Base-by-base conservation (phyloP, 2,329 filamentous ascomycete genomes). In the Penicillium sp. region DNA sequence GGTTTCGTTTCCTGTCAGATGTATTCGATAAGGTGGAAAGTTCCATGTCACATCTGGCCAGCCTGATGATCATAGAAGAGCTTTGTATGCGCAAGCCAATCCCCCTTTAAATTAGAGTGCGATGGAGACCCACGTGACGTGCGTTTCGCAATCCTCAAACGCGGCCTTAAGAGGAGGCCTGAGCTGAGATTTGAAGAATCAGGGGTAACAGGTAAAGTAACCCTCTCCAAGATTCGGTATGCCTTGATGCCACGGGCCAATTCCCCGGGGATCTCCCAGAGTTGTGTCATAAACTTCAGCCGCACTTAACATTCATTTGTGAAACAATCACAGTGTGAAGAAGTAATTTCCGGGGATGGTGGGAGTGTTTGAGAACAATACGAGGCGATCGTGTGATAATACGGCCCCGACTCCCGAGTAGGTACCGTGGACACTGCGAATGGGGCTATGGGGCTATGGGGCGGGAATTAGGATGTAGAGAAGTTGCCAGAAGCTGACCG, bases 61-160 rank as follows among this genome's bases (percentile, higher is more conserved):
- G n/a, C n/a, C n/a, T 22, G 19, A 22, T 22, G 19, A 22, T 11
- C 25, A 19, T 19, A n/a, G 6, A 8, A 44, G 19, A 14, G 16
- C 3, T 22, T 22, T 5, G 14, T 18, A 27, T 27, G 5, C 9
- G 36, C 12, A n/a, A 38, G 27, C 12, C 28, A 33, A 27, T 18
- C 35, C 14, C 13, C 8, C 18, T 19, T n/a, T n/a, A n/a, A n/a
- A n/a, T n/a, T 42, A 27, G 12, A 48, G 36, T 48, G n/a, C 13
- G 28, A 37, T 35, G 19, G 22, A 37, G n/a, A 14, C 25, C 27
- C 50, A 54, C 50, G 53, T 56, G 50, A 57, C 35, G 54, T n/a
- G 27, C 25, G 53, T 57, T 56, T 57, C 55, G 56, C 34, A 25
- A 45, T 48, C 14, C 29, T 13, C 31, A 54, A 52, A 52, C 47